Conservation (phyloP, 768 basidiomycete species). For the Leccinum rimulosum region DNA sequence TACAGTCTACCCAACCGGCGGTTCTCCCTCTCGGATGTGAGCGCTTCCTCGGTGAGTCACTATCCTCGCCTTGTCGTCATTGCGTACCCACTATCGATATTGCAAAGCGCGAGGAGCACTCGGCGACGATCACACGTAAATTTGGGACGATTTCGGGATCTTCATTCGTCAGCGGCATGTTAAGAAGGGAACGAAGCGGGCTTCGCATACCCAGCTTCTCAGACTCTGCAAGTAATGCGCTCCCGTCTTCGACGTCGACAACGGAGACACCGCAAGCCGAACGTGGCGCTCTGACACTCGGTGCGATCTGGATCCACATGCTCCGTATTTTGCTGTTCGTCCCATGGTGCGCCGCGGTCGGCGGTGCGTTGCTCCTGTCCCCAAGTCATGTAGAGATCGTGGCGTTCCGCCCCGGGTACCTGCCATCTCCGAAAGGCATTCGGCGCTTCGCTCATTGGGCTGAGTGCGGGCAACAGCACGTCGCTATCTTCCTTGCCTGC, state of each 20-base stretch:
- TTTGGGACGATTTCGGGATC: constrained; percentile 30
- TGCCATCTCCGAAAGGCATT: constrained; percentile 27
- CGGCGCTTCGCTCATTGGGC: constrained; percentile 40
- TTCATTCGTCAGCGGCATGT: constrained; percentile 2
- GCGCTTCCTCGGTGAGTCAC: constrained; percentile 14
- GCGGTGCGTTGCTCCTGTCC: constrained; percentile 31
- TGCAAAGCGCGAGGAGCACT: not conserved
- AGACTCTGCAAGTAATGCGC: not conserved
- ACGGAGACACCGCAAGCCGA: not conserved
- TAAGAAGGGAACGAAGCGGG: constrained; percentile 9
- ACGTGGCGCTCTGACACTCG: not conserved
- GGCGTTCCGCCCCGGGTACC: constrained; percentile 32
- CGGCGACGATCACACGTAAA: constrained; percentile 14
- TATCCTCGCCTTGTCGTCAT: not conserved
- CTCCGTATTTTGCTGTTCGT: constrained; percentile 29
- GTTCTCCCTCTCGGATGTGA: constrained; percentile 29
- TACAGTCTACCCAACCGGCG: constrained; percentile 30
- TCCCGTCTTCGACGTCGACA: not conserved
- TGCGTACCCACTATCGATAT: not conserved
- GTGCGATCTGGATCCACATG: not conserved
- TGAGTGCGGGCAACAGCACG: constrained; percentile 33
- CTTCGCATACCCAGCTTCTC: constrained; percentile 18
- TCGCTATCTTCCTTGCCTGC: constrained; percentile 33
- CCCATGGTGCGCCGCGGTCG: constrained; percentile 37
- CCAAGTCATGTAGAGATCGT: constrained; percentile 27